A percentile compares a stretch with the other conserved stretches of the same genome.
Conservation (phyloP, 2,329 filamentous ascomycete species). For the Ceratocystis variospora region DNA sequence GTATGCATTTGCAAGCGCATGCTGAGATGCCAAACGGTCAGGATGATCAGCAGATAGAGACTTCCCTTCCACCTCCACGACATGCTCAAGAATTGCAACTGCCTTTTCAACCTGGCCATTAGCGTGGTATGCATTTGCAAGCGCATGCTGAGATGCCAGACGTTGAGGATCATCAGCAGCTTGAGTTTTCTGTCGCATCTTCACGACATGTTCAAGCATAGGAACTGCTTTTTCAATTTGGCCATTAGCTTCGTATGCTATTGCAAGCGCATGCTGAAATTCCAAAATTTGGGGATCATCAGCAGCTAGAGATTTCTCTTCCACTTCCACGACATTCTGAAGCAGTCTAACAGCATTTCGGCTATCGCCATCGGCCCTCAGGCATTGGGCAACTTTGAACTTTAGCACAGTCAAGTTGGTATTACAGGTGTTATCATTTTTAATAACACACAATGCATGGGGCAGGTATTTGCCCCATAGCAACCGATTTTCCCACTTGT, state of each 20-base stretch:
- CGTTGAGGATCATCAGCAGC: not conserved
- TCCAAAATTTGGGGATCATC: too few species aligned
- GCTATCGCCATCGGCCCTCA: too few species aligned
- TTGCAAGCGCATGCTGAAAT: too few species aligned
- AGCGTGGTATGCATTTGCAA: too few species aligned
- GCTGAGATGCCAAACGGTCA: not conserved
- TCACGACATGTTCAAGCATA: not conserved
- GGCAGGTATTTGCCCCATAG: not conserved
- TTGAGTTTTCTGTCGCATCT: too few species aligned
- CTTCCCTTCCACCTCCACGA: too few species aligned
- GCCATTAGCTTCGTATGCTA: not conserved
- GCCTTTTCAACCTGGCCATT: not conserved
- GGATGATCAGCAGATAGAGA: not conserved
- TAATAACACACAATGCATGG: not conserved
- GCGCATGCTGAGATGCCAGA: not conserved
- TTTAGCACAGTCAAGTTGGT: rapidly evolving
- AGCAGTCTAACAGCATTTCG: too few species aligned
- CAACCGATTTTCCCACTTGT: not conserved
- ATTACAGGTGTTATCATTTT: not conserved
- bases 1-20: too few species aligned
- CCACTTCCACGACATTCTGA: too few species aligned
- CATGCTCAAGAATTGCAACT: too few species aligned
- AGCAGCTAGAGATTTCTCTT: too few species aligned
- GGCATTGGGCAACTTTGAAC: too few species aligned
- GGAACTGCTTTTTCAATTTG: not conserved